Evolutionary conservation across 2,329 filamentous ascomycete species (phyloP).

Genomic region (Nothophaeocryptopus gaeumannii): DNA sequence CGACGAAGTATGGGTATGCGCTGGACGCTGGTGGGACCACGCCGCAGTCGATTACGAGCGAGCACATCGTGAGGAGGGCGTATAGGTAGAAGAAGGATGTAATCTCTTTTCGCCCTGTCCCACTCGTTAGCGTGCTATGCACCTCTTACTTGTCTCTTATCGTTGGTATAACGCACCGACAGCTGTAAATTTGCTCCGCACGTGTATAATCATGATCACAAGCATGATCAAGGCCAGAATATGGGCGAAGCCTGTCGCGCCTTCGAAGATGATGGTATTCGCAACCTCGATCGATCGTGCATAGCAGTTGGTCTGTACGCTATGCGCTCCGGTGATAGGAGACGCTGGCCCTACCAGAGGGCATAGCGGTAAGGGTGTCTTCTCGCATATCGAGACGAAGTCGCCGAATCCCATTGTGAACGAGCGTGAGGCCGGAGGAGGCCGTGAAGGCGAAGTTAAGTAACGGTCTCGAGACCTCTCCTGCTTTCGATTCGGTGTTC

Average conservation of each 20-base stretch:
- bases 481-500: too few relatives aligned
- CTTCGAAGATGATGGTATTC: slow-evolving; percentile 98
- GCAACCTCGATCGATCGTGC: slow-evolving; percentile 92
- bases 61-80: slow-evolving; percentile 83
- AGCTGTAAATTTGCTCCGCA: slow-evolving; percentile 95
- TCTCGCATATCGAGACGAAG: slow-evolving; percentile 81
- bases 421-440: slow-evolving; percentile 3
- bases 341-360: slow-evolving; percentile 75
- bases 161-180: slow-evolving; percentile 64
- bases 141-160: slow-evolving; percentile 1
- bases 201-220: slow-evolving; percentile 94
- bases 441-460: background rate
- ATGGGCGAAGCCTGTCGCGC: slow-evolving; percentile 85
- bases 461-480: too few relatives aligned
- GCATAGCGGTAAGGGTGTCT: slow-evolving; percentile 82
- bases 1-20: slow-evolving; percentile 87
- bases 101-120: slow-evolving; percentile 63
- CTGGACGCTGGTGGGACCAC: slow-evolving; percentile 79
- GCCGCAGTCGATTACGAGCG: slow-evolving; percentile 86
- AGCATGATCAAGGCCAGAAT: slow-evolving; percentile 90
- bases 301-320: slow-evolving; percentile 88
- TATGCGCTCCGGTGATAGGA: slow-evolving; percentile 58
- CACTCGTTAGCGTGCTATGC: slow-evolving; percentile 8
- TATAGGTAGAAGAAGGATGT: slow-evolving; percentile 97
- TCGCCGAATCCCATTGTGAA: slow-evolving; percentile 82